phyloP scores from a whole-genome alignment of 2,329 filamentous ascomycete genomes.

The Colletotrichum siamense region DNA sequence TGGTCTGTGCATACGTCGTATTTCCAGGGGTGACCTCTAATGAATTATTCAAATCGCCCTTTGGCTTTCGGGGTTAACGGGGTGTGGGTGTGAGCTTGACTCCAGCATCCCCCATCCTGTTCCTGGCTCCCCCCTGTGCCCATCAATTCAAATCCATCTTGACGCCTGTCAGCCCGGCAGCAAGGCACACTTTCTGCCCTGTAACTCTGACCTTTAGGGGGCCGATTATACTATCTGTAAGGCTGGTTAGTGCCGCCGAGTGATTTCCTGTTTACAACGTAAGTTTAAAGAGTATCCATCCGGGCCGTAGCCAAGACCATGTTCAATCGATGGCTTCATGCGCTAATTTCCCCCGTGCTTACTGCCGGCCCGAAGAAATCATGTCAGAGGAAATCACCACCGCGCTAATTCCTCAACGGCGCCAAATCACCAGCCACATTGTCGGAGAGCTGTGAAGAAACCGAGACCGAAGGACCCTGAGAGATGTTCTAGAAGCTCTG shows the following conservation, averaged over 20 bases:
- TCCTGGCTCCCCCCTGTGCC: not conserved
- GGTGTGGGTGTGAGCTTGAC: not conserved
- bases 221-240: not conserved
- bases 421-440: not conserved
- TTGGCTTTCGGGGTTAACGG: conserved; percentile 6
- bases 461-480: conserved; percentile 1
- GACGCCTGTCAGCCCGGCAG: not conserved
- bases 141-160: not conserved
- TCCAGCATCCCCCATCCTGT: not conserved
- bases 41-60: not conserved
- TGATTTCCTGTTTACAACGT: not conserved
- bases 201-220: not conserved
- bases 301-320: not conserved
- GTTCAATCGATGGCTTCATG: not conserved
- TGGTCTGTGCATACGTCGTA: not conserved
- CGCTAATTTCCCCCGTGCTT: not conserved
- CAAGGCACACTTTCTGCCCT: not conserved
- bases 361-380: not conserved
- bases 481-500: not conserved
- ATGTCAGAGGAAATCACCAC: not conserved
- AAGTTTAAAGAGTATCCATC: not conserved
- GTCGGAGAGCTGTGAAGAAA: not conserved
- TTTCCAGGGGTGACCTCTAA: not conserved
- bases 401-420: not conserved
- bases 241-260: not conserved